Base-by-base conservation (phyloP, 805 yeast genomes). In the Martiniozyma abietophila region DNA sequence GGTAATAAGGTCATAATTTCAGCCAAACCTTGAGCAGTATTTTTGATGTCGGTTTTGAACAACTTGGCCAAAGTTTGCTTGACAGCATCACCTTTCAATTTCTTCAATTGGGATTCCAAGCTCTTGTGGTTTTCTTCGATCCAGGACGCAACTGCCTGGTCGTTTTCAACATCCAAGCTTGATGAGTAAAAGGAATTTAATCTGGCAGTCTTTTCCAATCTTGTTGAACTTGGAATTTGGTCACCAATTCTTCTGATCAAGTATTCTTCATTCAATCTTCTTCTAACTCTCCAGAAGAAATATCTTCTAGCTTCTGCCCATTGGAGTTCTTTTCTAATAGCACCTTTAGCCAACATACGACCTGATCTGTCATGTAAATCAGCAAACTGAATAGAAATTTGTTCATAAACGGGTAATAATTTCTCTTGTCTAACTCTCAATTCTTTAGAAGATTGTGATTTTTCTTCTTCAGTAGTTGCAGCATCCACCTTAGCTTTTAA, bases 211-310 rank as follows among this genome's bases (percentile, higher is more conserved):
- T 79, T 77, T 61, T 88, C 96, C 40, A 86, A 67, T 59, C 88
- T 76, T 14, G 73, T 65, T 16, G 80, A 69, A 35, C 62, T 58
- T 33, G 75, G 65, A 37, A 81, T 58, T 39, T 74, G 78, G 38
- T 73, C 76, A 35, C 75, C 73, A 46, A 88, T 71, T 54, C 81
- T 72, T 59, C 72, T 76, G 58, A 85, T 65, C 56, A 89, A 66
- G 61, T 85, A 84, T 59, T 84, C 94, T 63, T 92, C 98, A 56
- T 82, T 79, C 60, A 92, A 67, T 60, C 96, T 84, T 64, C 98
- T 80, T 66, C 96, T 83, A 42, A 85, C 74, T 62, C 99, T 79
- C 98, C 98, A 92, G 92, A 84, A 92, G 77, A 92, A 92, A 76
- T 71, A 83, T 53, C 97, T 77, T 69, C 99, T 84, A 20, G 96